A percentile compares a stretch with the other conserved stretches of the same genome.
These are phyloP conservation scores for Endothia cerciana DNA, from an alignment of 2,329 filamentous ascomycete species.

Conservation along the genomic window DNA sequence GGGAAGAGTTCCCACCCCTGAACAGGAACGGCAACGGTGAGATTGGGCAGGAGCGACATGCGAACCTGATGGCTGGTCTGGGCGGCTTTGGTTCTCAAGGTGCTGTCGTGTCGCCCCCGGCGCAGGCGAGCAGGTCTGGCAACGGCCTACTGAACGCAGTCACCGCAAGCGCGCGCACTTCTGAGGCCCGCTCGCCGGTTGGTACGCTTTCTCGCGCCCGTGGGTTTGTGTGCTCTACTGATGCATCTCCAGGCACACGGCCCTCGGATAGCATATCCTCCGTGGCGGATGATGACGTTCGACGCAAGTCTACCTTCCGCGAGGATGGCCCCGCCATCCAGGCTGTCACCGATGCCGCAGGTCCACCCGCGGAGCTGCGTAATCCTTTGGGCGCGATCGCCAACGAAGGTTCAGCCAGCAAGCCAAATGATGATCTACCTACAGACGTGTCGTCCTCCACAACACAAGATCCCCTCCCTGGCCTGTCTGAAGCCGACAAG, in stretches of 20 bases:
- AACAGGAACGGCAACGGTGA: slow-evolving; percentile 62
- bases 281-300: slow-evolving; percentile 47
- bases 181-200: slow-evolving; percentile 54
- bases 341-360: slow-evolving; percentile 40
- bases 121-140: slow-evolving; percentile 51
- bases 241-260: slow-evolving; percentile 42
- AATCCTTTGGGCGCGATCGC: slow-evolving; percentile 53
- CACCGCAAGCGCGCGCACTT: slow-evolving; percentile 59
- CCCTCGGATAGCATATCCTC: slow-evolving; percentile 49
- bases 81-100: slow-evolving; percentile 56
- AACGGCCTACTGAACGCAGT: slow-evolving; percentile 68
- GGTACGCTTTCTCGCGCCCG: slow-evolving; percentile 36
- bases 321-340: slow-evolving; percentile 46
- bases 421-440: slow-evolving; percentile 46
- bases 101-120: slow-evolving; percentile 41
- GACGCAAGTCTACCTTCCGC: slow-evolving; percentile 50
- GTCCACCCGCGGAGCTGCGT: slow-evolving; percentile 41
- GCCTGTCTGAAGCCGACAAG: slow-evolving; percentile 65
- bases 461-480: slow-evolving; percentile 60
- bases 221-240: slow-evolving; percentile 26
- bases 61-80: slow-evolving; percentile 56
- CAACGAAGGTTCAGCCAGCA: slow-evolving; percentile 45
- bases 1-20: slow-evolving; percentile 66
- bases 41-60: slow-evolving; percentile 58
- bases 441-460: slow-evolving; percentile 27